phyloP scores from a whole-genome alignment of 306 rosid genomes.

The Sphenostylis stenocarpa region DNA sequence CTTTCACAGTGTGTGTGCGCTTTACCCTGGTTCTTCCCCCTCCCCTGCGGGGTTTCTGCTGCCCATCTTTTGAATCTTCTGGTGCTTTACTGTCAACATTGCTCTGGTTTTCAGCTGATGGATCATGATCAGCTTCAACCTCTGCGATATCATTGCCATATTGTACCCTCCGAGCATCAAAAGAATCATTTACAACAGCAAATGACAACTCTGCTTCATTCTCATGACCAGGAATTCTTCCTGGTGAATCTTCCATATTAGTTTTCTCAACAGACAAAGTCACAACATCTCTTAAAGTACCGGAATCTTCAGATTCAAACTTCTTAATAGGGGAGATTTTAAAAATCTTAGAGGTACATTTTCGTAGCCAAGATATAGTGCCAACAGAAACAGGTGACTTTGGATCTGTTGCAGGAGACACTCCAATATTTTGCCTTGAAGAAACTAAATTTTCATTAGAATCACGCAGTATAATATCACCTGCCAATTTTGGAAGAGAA shows the following conservation, averaged over 20 bases:
- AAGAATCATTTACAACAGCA: constrained; percentile 71
- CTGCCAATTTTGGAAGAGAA: constrained; percentile 52
- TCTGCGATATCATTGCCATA: constrained; percentile 62
- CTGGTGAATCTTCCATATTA: constrained; percentile 45
- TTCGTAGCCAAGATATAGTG: constrained; percentile 82
- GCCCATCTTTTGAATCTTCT: constrained; percentile 49
- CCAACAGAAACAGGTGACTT: constrained; percentile 70
- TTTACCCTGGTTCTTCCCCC: constrained; percentile 52
- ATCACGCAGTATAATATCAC: constrained; percentile 46
- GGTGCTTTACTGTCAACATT: constrained; percentile 60
- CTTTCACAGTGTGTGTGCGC: constrained; percentile 62
- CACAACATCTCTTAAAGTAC: constrained; percentile 42
- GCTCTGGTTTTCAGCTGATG: constrained; percentile 61
- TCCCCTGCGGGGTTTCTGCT: constrained; percentile 48
- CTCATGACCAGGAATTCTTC: constrained; percentile 46
- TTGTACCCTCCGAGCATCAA: constrained; percentile 53
- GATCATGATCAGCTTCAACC: constrained; percentile 58
- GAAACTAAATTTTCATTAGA: constrained; percentile 45
- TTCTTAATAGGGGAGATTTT: constrained; percentile 69
- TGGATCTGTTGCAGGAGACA: constrained; percentile 43
- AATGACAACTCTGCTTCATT: constrained; percentile 71
- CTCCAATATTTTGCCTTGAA: constrained; percentile 48
- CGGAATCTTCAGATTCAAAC: constrained; percentile 47
- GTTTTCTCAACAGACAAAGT: constrained; percentile 37
- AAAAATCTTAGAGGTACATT: constrained; percentile 87